These are phyloP conservation scores for Fagopyrum homotropicum DNA, from an alignment of 148 eudicot genomes.

Conservation along the genomic window DNA sequence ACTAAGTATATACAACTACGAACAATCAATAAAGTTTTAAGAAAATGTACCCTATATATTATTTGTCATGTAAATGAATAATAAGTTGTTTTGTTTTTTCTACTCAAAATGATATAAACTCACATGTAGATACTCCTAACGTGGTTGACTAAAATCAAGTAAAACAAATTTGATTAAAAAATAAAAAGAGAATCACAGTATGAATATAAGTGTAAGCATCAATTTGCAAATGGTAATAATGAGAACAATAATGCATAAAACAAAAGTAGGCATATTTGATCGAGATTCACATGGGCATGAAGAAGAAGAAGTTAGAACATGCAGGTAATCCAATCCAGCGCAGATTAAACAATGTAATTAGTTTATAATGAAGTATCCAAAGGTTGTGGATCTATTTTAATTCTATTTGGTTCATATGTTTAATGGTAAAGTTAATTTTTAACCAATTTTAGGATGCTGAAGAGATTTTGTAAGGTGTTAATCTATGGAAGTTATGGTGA, in stretches of 20 bases:
- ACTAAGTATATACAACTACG: no score
- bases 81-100: not conserved
- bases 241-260: conserved; percentile 10
- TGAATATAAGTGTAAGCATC: not conserved
- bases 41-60: not conserved
- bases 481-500: not conserved
- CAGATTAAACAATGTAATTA: conserved; percentile 2
- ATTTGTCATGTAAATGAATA: not conserved
- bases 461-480: no score
- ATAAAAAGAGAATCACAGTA: not conserved
- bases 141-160: conserved; percentile 10
- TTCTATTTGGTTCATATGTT: no score
- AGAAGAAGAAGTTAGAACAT: conserved; percentile 3
- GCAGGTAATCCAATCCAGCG: not conserved
- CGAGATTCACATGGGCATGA: conserved; percentile 2
- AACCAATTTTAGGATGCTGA: no score
- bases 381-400: not conserved
- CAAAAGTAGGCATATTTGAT: not conserved
- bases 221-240: conserved; percentile 6
- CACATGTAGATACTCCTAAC: conserved; percentile 7
- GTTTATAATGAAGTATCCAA: not conserved
- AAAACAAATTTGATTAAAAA: not conserved
- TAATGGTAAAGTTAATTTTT: no score
- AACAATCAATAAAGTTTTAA: not conserved
- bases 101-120: not conserved